phyloP scores from a whole-genome alignment of 2,329 filamentous ascomycete genomes.

The Fusarium nurragi region DNA sequence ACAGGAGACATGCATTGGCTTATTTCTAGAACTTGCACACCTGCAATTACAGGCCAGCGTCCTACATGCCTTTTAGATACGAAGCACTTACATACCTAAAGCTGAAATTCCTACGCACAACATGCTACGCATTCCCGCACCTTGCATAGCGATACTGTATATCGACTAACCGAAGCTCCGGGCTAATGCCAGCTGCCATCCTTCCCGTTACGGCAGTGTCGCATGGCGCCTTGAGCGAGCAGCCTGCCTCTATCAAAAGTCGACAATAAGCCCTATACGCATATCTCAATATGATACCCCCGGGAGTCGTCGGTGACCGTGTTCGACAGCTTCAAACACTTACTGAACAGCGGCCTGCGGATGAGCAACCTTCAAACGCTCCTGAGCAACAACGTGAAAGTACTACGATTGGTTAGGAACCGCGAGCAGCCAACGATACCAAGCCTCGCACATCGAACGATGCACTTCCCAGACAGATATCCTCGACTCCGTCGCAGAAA shows the following conservation, averaged over 20 bases:
- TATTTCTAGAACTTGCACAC: constrained; percentile 16
- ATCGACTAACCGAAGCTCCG: constrained; percentile 16
- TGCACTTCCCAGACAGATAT: constrained; percentile 34
- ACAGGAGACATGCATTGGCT: constrained; percentile 6
- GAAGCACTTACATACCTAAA: not conserved
- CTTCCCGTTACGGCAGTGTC: constrained; percentile 26
- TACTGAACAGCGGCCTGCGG: constrained; percentile 16
- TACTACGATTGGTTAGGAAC: constrained; percentile 44
- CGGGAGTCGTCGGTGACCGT: constrained; percentile 45
- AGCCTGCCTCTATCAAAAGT: constrained; percentile 8
- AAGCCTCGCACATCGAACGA: constrained; percentile 44
- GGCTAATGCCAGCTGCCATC: not conserved
- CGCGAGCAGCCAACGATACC: constrained; percentile 38
- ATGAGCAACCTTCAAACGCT: constrained; percentile 8
- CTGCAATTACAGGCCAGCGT: not conserved
- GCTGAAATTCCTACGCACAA: constrained; percentile 4
- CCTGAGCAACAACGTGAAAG: constrained; percentile 39
- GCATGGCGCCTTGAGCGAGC: constrained; percentile 7
- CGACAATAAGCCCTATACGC: constrained; percentile 10
- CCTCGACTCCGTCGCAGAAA: constrained; percentile 23
- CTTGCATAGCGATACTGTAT: constrained; percentile 13
- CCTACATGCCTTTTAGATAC: not conserved
- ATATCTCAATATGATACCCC: constrained; percentile 32
- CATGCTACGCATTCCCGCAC: constrained; percentile 14
- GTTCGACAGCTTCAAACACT: constrained; percentile 45